Evolutionary conservation across 2,329 filamentous ascomycete species (phyloP).

Genomic region (Neofusicoccum cordaticola): DNA sequence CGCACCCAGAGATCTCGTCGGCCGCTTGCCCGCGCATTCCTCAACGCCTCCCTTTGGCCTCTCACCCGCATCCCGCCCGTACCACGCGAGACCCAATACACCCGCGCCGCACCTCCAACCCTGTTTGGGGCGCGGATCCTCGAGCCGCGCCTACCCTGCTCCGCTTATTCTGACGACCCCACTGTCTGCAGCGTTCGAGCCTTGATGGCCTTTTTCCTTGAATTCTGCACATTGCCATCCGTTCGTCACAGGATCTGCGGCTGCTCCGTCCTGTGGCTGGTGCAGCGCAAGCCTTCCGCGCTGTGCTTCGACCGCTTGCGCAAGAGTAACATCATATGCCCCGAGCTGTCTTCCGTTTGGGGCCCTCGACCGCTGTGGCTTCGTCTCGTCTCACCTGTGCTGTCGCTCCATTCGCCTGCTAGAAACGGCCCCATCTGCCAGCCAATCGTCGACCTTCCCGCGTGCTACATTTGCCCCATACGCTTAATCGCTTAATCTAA

Average conservation of each 20-base stretch:
- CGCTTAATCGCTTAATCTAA: conserved; percentile 8
- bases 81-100: no score
- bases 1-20: no score
- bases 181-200: no score
- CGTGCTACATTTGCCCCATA: not conserved
- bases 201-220: no score
- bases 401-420: not conserved
- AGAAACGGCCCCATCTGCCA: not conserved
- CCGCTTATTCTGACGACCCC: no score
- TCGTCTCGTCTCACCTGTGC: not conserved
- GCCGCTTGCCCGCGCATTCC: not conserved
- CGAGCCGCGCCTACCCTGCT: no score
- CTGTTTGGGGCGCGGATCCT: no score
- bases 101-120: no score
- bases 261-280: not conserved
- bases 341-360: no score
- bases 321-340: not conserved
- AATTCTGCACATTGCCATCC: no score
- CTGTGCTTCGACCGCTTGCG: not conserved
- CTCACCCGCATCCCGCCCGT: no score
- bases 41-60: no score
- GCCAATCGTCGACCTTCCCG: not conserved
- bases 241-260: not conserved
- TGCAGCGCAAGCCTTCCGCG: not conserved
- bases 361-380: not conserved